Percentiles rank a stretch among this genome's conserved stretches.
Conservation (phyloP, 2,329 filamentous ascomycete genomes). For the Zopfia rhizophila region DNA sequence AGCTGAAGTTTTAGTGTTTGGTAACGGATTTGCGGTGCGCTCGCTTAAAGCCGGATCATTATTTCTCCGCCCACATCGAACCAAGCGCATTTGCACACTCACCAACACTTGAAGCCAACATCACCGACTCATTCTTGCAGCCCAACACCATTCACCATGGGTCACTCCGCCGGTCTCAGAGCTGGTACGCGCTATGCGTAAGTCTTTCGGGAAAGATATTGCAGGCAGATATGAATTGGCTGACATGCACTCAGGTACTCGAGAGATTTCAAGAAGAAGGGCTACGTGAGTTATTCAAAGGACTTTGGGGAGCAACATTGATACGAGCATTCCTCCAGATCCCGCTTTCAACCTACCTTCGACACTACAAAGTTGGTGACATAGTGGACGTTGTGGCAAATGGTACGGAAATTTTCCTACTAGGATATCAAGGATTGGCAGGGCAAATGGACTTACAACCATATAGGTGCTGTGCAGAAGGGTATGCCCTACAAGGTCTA, state of each 20-base stretch:
- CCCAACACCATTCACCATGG: constrained; percentile 57
- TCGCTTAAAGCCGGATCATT: constrained; percentile 13
- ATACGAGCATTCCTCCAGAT: constrained; percentile 61
- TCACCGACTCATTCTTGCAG: constrained; percentile 29
- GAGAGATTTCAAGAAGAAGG: constrained; percentile 86
- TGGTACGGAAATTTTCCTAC: constrained; percentile 77
- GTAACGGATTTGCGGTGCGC: constrained; percentile 5
- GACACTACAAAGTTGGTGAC: constrained; percentile 96
- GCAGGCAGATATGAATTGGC: constrained; percentile 20
- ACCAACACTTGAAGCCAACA: constrained; percentile 16
- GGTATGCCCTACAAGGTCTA: constrained; percentile 99
- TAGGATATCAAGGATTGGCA: constrained; percentile 24
- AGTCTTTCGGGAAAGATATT: constrained; percentile 23
- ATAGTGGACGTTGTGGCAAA: constrained; percentile 99
- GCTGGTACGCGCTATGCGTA: constrained; percentile 56
- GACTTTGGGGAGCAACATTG: constrained; percentile 23
- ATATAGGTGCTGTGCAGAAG: constrained; percentile 51
- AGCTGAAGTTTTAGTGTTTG: constrained; percentile 8
- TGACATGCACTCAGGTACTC: constrained; percentile 69
- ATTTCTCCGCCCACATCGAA: constrained; percentile 9
- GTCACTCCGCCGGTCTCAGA: constrained; percentile 62
- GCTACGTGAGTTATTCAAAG: constrained; percentile 1
- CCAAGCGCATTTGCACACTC: not conserved
- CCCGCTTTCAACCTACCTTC: constrained; percentile 91
- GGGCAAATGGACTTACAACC: constrained; percentile 30